Conservation (phyloP, 306 rosid species). For the Cucurbita argyrosperma region DNA sequence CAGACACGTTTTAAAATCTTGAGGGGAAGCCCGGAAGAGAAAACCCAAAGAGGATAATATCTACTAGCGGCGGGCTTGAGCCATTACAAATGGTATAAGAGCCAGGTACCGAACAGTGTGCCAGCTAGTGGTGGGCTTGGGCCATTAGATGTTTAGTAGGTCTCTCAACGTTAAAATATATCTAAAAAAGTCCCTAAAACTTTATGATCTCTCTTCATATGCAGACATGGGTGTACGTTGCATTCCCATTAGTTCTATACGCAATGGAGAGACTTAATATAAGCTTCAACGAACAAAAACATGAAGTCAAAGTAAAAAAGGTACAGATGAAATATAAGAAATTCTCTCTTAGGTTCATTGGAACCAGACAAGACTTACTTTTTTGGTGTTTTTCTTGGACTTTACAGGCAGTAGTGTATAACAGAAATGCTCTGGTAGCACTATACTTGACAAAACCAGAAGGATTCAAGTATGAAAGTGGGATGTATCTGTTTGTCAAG, state of each 20-base stretch:
- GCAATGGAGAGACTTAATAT: constrained; percentile 23
- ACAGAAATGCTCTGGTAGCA: constrained; percentile 41
- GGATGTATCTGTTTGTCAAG: constrained; percentile 44
- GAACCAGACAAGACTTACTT: background rate
- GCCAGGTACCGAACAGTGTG: too few species aligned
- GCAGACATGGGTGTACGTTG: constrained; percentile 68
- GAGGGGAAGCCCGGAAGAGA: too few species aligned
- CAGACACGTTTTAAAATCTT: too few species aligned
- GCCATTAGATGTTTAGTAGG: too few species aligned
- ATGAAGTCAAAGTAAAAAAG: constrained; percentile 29
- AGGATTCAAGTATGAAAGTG: constrained; percentile 50
- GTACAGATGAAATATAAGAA: background rate
- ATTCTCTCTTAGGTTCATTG: background rate
- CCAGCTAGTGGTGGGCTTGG: too few species aligned
- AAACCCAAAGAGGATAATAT: too few species aligned
- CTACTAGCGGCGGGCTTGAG: too few species aligned
- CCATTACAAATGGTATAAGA: too few species aligned
- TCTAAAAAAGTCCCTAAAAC: too few species aligned
- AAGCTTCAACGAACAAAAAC: background rate
- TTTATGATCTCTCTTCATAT: background rate
- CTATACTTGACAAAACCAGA: constrained; percentile 39
- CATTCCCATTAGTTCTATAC: constrained; percentile 29
- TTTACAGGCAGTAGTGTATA: constrained; percentile 36
- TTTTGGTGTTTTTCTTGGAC: background rate
- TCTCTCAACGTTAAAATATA: background rate